phyloP scores from a whole-genome alignment of 2,329 filamentous ascomycete species.

The Coleophoma crateriformis region DNA sequence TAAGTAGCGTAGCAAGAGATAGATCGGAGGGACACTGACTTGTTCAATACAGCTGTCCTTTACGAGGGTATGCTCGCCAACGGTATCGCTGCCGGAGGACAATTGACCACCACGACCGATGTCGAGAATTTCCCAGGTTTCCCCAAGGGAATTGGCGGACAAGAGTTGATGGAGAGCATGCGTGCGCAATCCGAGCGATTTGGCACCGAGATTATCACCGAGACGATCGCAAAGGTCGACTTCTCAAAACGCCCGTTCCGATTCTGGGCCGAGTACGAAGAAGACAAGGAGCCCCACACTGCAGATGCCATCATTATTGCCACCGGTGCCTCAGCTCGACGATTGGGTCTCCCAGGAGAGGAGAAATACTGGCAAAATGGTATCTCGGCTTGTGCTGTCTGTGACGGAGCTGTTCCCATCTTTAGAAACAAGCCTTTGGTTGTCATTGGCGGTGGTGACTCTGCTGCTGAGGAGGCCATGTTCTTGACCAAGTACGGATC shows the following conservation, averaged over 20 bases:
- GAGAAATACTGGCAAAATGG: constrained; percentile 97
- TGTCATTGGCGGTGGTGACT: constrained; percentile 95
- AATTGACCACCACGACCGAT: constrained; percentile 97
- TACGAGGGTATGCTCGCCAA: constrained; percentile 99
- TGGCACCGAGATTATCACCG: constrained; percentile 87
- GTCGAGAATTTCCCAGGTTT: constrained; percentile 98
- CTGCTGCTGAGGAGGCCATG: constrained; percentile 92
- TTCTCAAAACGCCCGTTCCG: constrained; percentile 81
- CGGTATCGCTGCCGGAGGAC: constrained; percentile 90
- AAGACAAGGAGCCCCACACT: constrained; percentile 73
- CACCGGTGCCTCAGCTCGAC: constrained; percentile 85
- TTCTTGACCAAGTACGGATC: constrained; percentile 97
- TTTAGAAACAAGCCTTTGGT: constrained; percentile 95
- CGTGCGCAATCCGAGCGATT: constrained; percentile 84
- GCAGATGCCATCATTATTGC: constrained; percentile 91
- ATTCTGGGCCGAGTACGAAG: constrained; percentile 86
- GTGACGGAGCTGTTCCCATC: constrained; percentile 93
- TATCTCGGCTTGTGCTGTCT: constrained; percentile 93
- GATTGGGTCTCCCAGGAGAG: constrained; percentile 80
- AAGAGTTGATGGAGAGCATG: constrained; percentile 94
- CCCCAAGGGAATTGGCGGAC: constrained; percentile 79
- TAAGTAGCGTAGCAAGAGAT: constrained; percentile 35
- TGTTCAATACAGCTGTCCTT: constrained; percentile 55
- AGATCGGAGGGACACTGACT: neutral
- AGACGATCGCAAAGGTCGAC: constrained; percentile 88